Base-by-base conservation (phyloP, 129 eudicot genomes). In the Pseudognaphalium luteoalbum region DNA sequence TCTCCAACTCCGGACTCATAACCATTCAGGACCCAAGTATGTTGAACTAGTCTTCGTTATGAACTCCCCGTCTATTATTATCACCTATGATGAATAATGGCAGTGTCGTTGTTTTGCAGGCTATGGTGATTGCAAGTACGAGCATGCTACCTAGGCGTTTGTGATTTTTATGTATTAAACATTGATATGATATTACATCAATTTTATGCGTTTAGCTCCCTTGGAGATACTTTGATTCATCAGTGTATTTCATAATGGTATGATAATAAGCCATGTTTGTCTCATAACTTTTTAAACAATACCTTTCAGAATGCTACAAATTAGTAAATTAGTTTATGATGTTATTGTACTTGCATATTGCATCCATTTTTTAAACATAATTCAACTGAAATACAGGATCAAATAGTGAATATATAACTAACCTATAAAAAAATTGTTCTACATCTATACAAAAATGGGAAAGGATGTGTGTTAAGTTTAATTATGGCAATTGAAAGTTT, bases 21-120 rank as follows among this genome's bases (percentile, higher is more conserved):
- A 15, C 75, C n/a, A 60, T 79, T 25, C 56, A 75, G 21, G 91
- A 87, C 64, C 91, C 91, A 7, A 87, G 91, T 87, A 87, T 52
- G 84, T 16, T 37, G 8, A 71, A 25, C 28, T 25, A 72, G 33
- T 65, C 22, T 59, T 70, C 0, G 28, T 19, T 21, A 63, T 78
- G 15, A 29, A 51, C 1, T 62, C 17, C 19, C 33, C 1, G 19
- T 52, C 19, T 57, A 25, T 78, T 19, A 32, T 52, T 57, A 73
- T 74, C 15, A 42, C 3, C 15, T 2, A 66, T 30, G 59, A 25
- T 63, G 1, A 51, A 9, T 72, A 50, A 19, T 19, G n/a, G 30
- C 44, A 3, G 11, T 76, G 28, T 25, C 28, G 28, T 61, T 20
- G n/a, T 56, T 80, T 60, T 77, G 83, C 82, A 84, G 88, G 85